Percentiles rank a stretch among this genome's conserved stretches.
Conservation (phyloP, 2,329 filamentous ascomycete species). For the Botryosphaeria dothidea region DNA sequence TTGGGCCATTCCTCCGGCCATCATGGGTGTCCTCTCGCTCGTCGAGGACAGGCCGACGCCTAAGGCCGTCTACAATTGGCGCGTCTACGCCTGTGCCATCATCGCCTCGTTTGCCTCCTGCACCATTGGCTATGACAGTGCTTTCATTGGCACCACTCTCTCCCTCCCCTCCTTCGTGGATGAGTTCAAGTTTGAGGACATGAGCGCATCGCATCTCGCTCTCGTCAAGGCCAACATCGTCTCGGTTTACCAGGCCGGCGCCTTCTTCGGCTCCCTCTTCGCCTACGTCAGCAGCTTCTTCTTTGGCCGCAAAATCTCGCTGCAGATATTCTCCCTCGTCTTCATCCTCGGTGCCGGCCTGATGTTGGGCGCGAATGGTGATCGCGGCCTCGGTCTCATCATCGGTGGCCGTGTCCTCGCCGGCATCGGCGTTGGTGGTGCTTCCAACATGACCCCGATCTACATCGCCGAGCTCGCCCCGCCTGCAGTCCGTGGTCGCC, state of each 20-base stretch:
- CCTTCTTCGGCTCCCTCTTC: conserved; percentile 76
- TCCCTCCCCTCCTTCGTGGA: conserved; percentile 67
- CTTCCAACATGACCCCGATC: conserved; percentile 60
- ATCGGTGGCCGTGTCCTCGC: conserved; percentile 60
- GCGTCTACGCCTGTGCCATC: conserved; percentile 56
- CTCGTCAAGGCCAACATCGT: conserved; percentile 74
- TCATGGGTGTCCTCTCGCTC: conserved; percentile 38
- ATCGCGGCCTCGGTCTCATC: conserved; percentile 54
- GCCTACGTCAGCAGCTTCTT: conserved; percentile 68
- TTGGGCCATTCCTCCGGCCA: conserved; percentile 13
- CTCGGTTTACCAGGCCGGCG: conserved; percentile 78
- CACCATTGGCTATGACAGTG: conserved; percentile 66
- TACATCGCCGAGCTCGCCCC: conserved; percentile 62
- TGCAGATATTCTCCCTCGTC: conserved; percentile 61
- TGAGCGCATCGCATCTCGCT: conserved; percentile 52
- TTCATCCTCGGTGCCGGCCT: conserved; percentile 72
- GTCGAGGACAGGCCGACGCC: conserved; percentile 53
- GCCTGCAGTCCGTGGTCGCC: conserved; percentile 58
- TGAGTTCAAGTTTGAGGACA: conserved; percentile 65
- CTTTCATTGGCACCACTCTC: conserved; percentile 77
- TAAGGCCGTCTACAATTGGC: conserved; percentile 61
- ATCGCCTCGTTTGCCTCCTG: conserved; percentile 59
- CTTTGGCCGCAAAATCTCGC: conserved; percentile 65
- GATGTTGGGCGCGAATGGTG: conserved; percentile 62
- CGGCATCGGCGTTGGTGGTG: conserved; percentile 58